Percentiles rank a stretch among this genome's conserved stretches.
Conservation (phyloP, 169 alveolate species). For the Babesia caballi region DNA sequence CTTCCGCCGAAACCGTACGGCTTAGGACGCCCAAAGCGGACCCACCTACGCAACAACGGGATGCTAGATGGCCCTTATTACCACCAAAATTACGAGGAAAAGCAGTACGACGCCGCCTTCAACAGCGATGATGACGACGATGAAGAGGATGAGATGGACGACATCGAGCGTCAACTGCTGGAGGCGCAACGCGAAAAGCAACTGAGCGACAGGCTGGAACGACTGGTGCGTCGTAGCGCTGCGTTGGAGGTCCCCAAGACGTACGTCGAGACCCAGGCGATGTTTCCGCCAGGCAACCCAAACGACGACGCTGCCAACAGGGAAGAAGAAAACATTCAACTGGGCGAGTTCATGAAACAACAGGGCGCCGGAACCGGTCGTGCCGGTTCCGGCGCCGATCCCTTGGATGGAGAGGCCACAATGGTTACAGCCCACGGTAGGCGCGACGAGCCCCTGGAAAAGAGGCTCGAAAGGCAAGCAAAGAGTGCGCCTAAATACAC, state of each 20-base stretch:
- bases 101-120: background rate
- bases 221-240: constrained; percentile 37
- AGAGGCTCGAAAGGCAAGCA: background rate
- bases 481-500: background rate
- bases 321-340: background rate
- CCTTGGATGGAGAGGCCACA: background rate
- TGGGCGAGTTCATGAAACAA: background rate
- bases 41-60: background rate
- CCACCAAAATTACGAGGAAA: constrained; percentile 1
- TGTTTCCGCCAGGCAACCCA: constrained; percentile 51
- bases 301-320: constrained; percentile 3
- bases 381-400: background rate
- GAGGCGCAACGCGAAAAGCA: constrained; percentile 22
- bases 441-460: background rate
- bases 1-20: background rate
- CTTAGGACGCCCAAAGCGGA: background rate
- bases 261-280: constrained; percentile 32
- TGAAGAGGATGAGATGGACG: constrained; percentile 4
- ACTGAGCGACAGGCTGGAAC: constrained; percentile 4
- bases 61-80: background rate
- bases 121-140: background rate
- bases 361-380: background rate
- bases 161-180: constrained; percentile 21
- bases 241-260: constrained; percentile 39
- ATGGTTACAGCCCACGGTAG: background rate